Conservation (phyloP, 2,329 filamentous ascomycete genomes). For the Nigrospora osmanthi region DNA sequence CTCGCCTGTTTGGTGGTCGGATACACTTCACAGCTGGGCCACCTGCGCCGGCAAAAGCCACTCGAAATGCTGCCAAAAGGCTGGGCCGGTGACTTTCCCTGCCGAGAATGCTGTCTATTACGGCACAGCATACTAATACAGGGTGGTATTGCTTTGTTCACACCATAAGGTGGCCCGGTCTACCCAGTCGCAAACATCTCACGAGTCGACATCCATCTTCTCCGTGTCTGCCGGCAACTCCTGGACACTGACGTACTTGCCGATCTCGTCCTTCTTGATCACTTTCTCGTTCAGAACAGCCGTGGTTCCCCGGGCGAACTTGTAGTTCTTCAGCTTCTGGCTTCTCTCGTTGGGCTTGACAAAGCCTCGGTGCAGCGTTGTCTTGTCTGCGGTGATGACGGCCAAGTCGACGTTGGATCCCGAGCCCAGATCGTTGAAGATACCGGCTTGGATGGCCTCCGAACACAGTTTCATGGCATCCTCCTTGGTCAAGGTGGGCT, state of each 20-base stretch:
- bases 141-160: neutral
- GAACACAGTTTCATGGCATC: constrained; percentile 63
- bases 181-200: constrained; percentile 9
- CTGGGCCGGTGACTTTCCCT: neutral
- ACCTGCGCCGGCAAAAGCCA: no score
- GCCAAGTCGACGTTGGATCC: constrained; percentile 97
- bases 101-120: constrained; percentile 5
- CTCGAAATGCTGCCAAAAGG: neutral
- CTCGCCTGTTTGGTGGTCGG: no score
- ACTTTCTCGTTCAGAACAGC: constrained; percentile 94
- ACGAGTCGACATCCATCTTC: constrained; percentile 62
- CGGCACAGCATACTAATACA: constrained; percentile 6
- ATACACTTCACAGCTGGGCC: no score
- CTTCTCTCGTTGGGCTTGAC: constrained; percentile 87
- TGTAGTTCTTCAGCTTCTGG: constrained; percentile 88
- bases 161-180: neutral
- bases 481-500: constrained; percentile 63
- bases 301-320: constrained; percentile 86
- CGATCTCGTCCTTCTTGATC: constrained; percentile 87
- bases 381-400: constrained; percentile 92
- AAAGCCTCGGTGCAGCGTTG: constrained; percentile 85
- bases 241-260: constrained; percentile 87
- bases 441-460: constrained; percentile 83
- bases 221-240: constrained; percentile 68
- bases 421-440: constrained; percentile 96